phyloP scores from a whole-genome alignment of 2,329 filamentous ascomycete species.

The Scedosporium minutisporum region DNA sequence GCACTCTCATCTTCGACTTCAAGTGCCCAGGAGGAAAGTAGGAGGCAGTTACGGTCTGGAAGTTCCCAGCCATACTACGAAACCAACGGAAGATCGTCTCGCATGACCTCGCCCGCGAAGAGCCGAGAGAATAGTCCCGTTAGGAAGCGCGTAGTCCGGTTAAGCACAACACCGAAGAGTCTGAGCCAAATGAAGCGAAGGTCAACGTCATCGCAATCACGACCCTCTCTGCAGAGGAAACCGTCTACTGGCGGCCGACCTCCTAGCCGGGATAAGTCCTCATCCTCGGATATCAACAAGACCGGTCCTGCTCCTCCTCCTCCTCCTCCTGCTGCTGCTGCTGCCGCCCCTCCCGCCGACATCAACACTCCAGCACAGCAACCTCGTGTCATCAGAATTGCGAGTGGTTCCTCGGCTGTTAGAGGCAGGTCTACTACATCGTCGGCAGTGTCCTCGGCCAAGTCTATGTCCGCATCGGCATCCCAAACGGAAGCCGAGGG shows the following conservation, averaged over 20 bases:
- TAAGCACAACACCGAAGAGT: slow-evolving; percentile 41
- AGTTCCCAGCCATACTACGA: slow-evolving; percentile 31
- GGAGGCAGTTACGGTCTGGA: slow-evolving; percentile 35
- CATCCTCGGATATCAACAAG: slow-evolving; percentile 8
- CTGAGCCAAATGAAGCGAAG: slow-evolving; percentile 33
- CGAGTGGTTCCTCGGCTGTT: slow-evolving; percentile 34
- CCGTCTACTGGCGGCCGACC: slow-evolving; percentile 25
- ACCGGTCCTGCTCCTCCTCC: neutral
- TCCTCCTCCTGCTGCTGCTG: neutral
- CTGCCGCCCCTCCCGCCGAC: slow-evolving; percentile 17
- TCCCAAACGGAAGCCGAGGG: slow-evolving; percentile 36
- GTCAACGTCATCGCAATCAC: slow-evolving; percentile 38
- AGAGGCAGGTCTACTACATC: slow-evolving; percentile 25
- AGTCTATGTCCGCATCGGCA: slow-evolving; percentile 11
- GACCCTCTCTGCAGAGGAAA: slow-evolving; percentile 17
- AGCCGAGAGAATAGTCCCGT: slow-evolving; percentile 42
- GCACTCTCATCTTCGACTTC: slow-evolving; percentile 28
- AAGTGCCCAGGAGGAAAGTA: slow-evolving; percentile 26
- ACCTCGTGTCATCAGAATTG: slow-evolving; percentile 45
- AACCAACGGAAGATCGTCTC: slow-evolving; percentile 21
- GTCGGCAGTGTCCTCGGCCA: slow-evolving; percentile 23
- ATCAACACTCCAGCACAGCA: slow-evolving; percentile 45
- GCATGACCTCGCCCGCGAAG: slow-evolving; percentile 32
- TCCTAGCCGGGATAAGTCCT: slow-evolving; percentile 29
- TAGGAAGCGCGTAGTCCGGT: slow-evolving; percentile 47